Conservation (phyloP, 495 filamentous ascomycete genomes). For the Penicillium cosmopolitanum region DNA sequence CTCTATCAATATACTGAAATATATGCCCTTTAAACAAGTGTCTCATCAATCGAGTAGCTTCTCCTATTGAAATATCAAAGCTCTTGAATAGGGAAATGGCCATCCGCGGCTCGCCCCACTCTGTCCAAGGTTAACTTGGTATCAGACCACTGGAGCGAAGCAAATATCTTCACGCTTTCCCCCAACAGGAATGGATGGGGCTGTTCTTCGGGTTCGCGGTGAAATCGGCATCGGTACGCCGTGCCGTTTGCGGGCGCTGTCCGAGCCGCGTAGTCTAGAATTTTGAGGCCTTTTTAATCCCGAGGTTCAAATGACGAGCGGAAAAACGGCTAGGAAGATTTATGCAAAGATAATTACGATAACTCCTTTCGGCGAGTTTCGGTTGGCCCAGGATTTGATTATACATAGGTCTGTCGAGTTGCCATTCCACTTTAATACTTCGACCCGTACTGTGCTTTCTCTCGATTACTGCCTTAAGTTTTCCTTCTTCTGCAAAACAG, state of each 20-base stretch:
- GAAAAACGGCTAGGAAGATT: not conserved
- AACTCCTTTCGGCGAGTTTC: not conserved
- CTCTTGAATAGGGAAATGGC: not conserved
- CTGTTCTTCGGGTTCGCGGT: conserved; percentile 16
- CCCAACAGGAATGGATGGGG: not conserved
- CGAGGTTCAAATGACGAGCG: not conserved
- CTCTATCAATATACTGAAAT: too few species aligned
- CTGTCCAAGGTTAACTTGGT: not conserved
- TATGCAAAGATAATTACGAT: not conserved
- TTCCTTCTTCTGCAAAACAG: not conserved
- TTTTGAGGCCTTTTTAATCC: not conserved
- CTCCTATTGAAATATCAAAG: not conserved
- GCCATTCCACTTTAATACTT: not conserved
- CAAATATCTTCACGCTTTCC: not conserved
- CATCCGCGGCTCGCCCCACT: not conserved
- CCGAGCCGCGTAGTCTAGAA: conserved; percentile 1
- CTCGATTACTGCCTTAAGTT: not conserved
- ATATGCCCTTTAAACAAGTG: too few species aligned
- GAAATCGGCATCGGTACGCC: conserved; percentile 16
- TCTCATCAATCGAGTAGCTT: too few species aligned
- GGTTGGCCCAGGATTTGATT: conserved; percentile 6
- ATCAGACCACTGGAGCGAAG: not conserved
- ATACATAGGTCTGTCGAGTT: not conserved
- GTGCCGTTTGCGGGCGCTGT: conserved; percentile 2
- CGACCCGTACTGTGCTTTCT: not conserved